Conservation (phyloP, 2,329 filamentous ascomycete species). For the Metarhizium guizhouense region DNA sequence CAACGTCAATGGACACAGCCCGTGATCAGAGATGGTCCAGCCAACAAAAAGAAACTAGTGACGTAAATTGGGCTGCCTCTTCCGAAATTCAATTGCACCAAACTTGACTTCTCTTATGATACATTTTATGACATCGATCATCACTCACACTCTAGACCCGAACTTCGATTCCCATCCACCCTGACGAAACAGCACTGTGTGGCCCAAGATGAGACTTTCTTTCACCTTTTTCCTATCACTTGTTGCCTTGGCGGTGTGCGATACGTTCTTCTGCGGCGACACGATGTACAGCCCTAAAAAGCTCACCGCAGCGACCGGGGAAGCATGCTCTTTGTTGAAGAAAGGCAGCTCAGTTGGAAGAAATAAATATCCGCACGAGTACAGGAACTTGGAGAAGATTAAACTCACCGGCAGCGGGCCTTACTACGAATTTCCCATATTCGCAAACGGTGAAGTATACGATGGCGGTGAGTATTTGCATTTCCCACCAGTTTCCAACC, state of each 20-base stretch:
- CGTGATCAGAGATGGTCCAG: background rate
- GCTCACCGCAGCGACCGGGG: slow-evolving; percentile 38
- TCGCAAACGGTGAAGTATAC: slow-evolving; percentile 39
- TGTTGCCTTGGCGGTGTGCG: slow-evolving; percentile 5
- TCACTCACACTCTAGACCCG: background rate
- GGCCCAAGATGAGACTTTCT: slow-evolving; percentile 1
- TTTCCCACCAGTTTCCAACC: slow-evolving; percentile 1
- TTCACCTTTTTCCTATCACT: slow-evolving; percentile 9
- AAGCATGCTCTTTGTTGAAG: slow-evolving; percentile 42
- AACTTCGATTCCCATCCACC: background rate
- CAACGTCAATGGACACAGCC: background rate
- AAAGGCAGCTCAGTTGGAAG: slow-evolving; percentile 26
- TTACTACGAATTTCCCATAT: slow-evolving; percentile 56
- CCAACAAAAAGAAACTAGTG: background rate
- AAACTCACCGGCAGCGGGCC: slow-evolving; percentile 43
- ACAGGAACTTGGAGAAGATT: slow-evolving; percentile 56
- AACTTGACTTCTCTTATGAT: background rate
- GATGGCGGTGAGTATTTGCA: slow-evolving; percentile 36
- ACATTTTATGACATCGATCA: background rate
- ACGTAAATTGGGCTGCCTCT: background rate
- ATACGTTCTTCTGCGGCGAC: slow-evolving; percentile 40
- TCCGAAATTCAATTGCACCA: background rate
- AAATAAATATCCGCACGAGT: slow-evolving; percentile 44
- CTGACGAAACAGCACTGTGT: background rate
- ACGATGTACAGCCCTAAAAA: slow-evolving; percentile 36